Evolutionary conservation across 192 early-diverging fungal species (phyloP), one percentile per base, ranked within the genome.

Genomic region (Coemansia sp.): DNA sequence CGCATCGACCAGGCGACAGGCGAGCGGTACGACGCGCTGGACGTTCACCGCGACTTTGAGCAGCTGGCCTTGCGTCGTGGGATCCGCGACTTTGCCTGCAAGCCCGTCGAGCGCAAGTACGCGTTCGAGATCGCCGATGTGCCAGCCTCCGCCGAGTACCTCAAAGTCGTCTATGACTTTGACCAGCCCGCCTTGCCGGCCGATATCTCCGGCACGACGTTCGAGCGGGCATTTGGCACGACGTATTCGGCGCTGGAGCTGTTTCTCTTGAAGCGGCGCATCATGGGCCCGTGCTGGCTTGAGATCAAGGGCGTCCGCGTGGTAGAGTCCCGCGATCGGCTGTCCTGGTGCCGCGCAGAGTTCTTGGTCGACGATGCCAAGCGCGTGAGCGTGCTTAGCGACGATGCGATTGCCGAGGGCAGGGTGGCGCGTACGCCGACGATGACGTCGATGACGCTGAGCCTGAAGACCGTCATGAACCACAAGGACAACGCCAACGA

Each of bases 221-320:
- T 96, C 70, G 88, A 88, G 65, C 91, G 89, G 61, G 83, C 93
- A 3, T 98, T 99, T 86, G 98, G 96, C 12, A 84, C 91, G 5
- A 87, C 89, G 46, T 94, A 94, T 12, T 88, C 82, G 44, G 91
- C 94, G 1, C 80, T 98, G n/a, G 98, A 99, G 78, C 87, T 92
- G 27, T 91, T 99, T 53, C 72, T 98, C n/a, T 86, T 96, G 24
- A 95, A 98, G 77, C 87, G 96, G 22, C 89, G 93, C 62, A 78
- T 99, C 29, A 98, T 95, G 94, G 98, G 98, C 1, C 98, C 98
- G 6, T 91, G 90, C 64, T 99, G 98, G 98, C 79, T 99, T 0
- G 72, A 85, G 13, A 86, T 98, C 31, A 81, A 76, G 39, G 66
- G 92, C 20, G 86, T 90, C 0, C 27, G 27, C 11, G 45, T 27